A percentile compares a stretch with the other conserved stretches of the same genome.
phyloP scores from a whole-genome alignment of 2,329 filamentous ascomycete genomes.

The Emergomyces africanus region DNA sequence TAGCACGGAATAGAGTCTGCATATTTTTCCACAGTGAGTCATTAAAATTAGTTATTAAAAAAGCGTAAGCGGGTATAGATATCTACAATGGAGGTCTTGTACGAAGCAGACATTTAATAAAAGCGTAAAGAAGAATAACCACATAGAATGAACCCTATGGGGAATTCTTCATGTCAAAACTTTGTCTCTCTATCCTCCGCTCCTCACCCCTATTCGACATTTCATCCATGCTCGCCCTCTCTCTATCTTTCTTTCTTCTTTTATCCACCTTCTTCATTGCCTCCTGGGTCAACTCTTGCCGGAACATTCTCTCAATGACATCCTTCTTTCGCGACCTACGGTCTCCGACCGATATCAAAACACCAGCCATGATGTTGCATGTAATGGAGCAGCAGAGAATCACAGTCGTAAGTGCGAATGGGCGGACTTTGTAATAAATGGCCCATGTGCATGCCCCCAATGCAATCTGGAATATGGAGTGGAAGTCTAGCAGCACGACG shows the following conservation, averaged over 20 bases:
- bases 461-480: constrained; percentile 67
- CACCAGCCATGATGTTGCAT: constrained; percentile 62
- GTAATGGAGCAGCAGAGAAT: constrained; percentile 70
- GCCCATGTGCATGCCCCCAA: constrained; percentile 69
- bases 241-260: constrained; percentile 16
- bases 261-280: constrained; percentile 47
- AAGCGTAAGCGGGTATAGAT: not conserved
- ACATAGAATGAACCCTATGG: not conserved
- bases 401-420: constrained; percentile 61
- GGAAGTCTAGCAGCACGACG: constrained; percentile 65
- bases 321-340: constrained; percentile 73
- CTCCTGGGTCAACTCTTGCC: constrained; percentile 60
- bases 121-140: not conserved
- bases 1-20: too few relatives aligned
- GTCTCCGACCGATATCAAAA: constrained; percentile 66
- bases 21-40: too few relatives aligned
- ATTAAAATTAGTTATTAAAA: not conserved
- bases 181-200: not conserved
- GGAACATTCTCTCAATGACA: constrained; percentile 60
- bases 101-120: not conserved
- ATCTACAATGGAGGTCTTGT: not conserved
- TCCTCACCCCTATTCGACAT: not conserved
- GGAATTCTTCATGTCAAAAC: not conserved
- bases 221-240: not conserved
- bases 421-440: constrained; percentile 57